Evolutionary conservation across 2,329 filamentous ascomycete species (phyloP).

Genomic region (Fusarium caatingaense): DNA sequence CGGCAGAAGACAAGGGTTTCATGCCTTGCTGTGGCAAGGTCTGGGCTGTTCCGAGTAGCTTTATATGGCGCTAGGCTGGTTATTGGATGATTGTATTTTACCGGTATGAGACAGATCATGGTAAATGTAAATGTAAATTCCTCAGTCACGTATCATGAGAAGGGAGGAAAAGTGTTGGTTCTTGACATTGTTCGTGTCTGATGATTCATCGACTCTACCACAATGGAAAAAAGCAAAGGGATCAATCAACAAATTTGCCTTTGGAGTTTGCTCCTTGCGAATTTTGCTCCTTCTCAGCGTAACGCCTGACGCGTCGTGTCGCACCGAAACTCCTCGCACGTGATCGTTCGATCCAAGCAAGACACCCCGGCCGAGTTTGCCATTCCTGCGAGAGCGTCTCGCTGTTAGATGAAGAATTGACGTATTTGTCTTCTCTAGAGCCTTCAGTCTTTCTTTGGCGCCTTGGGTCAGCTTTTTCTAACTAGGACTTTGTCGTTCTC

Average conservation of each 20-base stretch:
- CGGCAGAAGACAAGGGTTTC: not conserved
- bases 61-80: not conserved
- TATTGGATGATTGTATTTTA: not conserved
- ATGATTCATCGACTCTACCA: not conserved
- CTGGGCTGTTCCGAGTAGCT: not conserved
- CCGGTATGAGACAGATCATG: not conserved
- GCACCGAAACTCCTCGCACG: not conserved
- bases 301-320: not conserved
- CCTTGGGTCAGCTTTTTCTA: accelerated
- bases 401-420: too few relatives aligned
- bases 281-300: not conserved
- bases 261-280: not conserved
- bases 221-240: not conserved
- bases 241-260: not conserved
- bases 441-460: too few relatives aligned
- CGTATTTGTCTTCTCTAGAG: accelerated
- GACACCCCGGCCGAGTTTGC: not conserved
- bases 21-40: not conserved
- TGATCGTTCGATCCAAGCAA: not conserved
- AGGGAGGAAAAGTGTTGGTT: not conserved
- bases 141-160: not conserved
- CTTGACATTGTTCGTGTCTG: not conserved
- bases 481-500: not conserved
- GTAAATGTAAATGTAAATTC: not conserved
- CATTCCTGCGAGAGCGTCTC: too few relatives aligned